Conservation (phyloP, 352 stramenopile genomes). For the Elongisporangium prolatum region DNA sequence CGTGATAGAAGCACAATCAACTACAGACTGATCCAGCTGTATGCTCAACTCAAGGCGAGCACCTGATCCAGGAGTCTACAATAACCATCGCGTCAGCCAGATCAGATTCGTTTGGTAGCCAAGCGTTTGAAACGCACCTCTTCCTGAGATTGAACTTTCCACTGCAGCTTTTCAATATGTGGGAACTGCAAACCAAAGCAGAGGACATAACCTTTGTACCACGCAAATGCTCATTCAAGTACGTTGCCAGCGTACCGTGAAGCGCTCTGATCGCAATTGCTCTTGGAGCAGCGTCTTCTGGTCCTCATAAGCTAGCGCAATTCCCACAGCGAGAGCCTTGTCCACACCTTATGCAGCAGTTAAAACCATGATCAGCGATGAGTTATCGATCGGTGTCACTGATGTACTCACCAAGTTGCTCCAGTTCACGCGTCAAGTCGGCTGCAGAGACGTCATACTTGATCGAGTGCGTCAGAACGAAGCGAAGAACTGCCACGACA, state of each 20-base stretch:
- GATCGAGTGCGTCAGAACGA: constrained; percentile 39
- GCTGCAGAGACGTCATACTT: constrained; percentile 32
- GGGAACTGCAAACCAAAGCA: constrained; percentile 15
- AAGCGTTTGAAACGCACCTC: constrained; percentile 8
- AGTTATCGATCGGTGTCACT: too few relatives aligned
- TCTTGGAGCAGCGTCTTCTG: constrained; percentile 20
- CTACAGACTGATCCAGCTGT: constrained; percentile 21
- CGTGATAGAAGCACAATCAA: constrained; percentile 13
- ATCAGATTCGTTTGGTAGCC: not conserved
- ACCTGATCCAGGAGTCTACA: not conserved
- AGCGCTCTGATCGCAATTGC: constrained; percentile 24
- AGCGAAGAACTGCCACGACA: constrained; percentile 29
- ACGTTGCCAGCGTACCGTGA: constrained; percentile 22
- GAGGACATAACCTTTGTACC: not conserved
- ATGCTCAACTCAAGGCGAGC: constrained; percentile 10
- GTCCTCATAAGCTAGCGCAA: constrained; percentile 28
- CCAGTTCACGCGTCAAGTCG: constrained; percentile 41
- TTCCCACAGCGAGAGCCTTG: constrained; percentile 7
- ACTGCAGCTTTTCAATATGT: constrained; percentile 21
- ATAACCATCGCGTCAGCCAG: not conserved
- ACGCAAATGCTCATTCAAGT: not conserved
- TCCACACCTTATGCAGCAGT: constrained; percentile 7
- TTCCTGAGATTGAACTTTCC: constrained; percentile 9
- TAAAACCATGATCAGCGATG: not conserved
- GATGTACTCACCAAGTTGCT: constrained; percentile 30